Base-by-base conservation (phyloP, 371 early-diverging fungal species). In the Funneliformis caledonium region DNA sequence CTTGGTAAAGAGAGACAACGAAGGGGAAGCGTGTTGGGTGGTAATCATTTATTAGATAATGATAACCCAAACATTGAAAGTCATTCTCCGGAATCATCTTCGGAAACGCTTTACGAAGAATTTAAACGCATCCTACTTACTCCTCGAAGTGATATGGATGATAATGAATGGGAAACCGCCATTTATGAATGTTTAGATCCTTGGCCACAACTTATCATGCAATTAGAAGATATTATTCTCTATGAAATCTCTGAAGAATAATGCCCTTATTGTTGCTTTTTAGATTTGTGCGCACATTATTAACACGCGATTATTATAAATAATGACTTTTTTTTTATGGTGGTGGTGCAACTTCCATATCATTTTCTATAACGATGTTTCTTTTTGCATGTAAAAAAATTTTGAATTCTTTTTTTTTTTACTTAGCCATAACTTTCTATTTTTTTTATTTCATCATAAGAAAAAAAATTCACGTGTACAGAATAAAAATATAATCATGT, bases 181-280 rank as follows among this genome's bases (percentile, higher is more conserved):
- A 82, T 88, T 33, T 77, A 85, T 50, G 81, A 85, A 50, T 70
- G 73, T 33, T 82, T 88, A 31, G 78, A 83, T 52, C 60, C 72
- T 22, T 80, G 79, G 62, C 82, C 83, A 31, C 82, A 85, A 69
- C 72, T 87, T 52, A n/a, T 88, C 22, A 83, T 79, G 26, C 88
- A 88, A 59, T 81, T 88, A 4, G 85, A 88, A 68, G 88, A 87
- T 69, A 88, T 88, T 42, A 78, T 87, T 82, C 86, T 83, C 19
- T 87, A 88, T 81, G 89, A 88, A 81, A 81, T 43, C 52, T 50
- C 43, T 10, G 42, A 73, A 3, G 69, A 64, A 16, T 64, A 59
- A 56, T 14, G 59, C 59, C 10, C 3, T 37, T 37, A 26, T 37
- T 37, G 37, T 37, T 37, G 37, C 37, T 37, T 37, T 37, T 37